A percentile compares a stretch with the other conserved stretches of the same genome.
phyloP scores from a whole-genome alignment of 257 asterid genomes.

The Solanum tarapatanum region DNA sequence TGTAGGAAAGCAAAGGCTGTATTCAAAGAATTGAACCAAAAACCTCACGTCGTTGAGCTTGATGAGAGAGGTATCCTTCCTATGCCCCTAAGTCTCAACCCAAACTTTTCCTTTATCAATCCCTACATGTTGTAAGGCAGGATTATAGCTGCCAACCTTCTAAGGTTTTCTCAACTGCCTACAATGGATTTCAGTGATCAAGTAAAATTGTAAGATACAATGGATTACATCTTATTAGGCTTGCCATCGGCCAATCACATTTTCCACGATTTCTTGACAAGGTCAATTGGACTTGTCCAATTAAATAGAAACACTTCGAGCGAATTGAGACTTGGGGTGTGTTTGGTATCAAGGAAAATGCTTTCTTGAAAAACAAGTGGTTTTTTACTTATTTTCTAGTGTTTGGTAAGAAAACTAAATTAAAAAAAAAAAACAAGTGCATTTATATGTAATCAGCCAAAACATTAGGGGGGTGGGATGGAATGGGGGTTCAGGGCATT shows the following conservation, averaged over 20 bases:
- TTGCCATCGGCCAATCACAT: neutral
- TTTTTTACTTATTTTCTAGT: too few relatives aligned
- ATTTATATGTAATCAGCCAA: too few relatives aligned
- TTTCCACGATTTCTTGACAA: neutral
- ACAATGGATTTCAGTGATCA: neutral
- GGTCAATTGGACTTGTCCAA: neutral
- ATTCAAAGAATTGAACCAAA: constrained; percentile 62
- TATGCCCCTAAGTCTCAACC: neutral
- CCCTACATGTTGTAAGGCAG: neutral
- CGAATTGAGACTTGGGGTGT: neutral
- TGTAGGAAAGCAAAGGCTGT: constrained; percentile 84
- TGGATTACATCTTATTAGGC: neutral
- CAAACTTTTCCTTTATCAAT: neutral
- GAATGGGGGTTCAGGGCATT: too few relatives aligned
- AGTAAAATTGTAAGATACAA: neutral
- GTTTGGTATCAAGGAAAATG: too few relatives aligned
- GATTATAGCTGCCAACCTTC: neutral
- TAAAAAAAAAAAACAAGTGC: too few relatives aligned
- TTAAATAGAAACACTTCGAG: neutral
- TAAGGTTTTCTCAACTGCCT: neutral
- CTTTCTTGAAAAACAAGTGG: too few relatives aligned
- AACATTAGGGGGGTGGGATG: too few relatives aligned
- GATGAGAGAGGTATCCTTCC: constrained; percentile 47
- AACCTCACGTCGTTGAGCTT: constrained; percentile 50
- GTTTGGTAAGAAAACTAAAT: too few relatives aligned